Base-by-base conservation (phyloP, 2,329 filamentous ascomycete species). In the Orbilia javanica region DNA sequence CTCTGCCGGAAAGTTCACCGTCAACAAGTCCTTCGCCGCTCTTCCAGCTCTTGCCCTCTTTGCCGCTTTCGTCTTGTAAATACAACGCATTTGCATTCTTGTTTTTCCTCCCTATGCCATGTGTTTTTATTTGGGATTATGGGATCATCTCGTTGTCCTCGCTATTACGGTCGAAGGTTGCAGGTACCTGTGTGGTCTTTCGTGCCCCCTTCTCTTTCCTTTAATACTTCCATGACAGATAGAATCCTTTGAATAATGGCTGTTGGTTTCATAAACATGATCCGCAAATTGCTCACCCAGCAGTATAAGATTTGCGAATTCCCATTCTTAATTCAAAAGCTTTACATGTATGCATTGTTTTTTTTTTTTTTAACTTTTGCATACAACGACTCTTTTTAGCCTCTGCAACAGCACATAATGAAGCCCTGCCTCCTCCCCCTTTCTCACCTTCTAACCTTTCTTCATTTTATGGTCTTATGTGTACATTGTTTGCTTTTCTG, bases 21-120 rank as follows among this genome's bases (percentile, higher is more conserved):
- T 74, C 60, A 60, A 70, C 50, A 80, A 76, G 34, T 78, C 79
- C n/a, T 78, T 79, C 50, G 76, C 79, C 55, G 80, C 65, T 63
- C 73, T 79, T 34, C 66, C 74, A 22, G 67, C 86, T 66, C 85
- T 86, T 53, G 86, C 85, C 67, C 78, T 87, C 44, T 83, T 83
- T 72, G 83, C 87, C 81, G 53, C 66, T 39, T 44, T 69, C 60
- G 52, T 78, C 67, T 62, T 78, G 74, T 78, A 78, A 39, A 78
- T 78, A 78, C 53, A 67, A 42, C 27, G 52, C 62, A 44, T 29
- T 80, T 25, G 62, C 63, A 53, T 64, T 78, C 18, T 64, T 79
- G 44, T 42, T 71, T 48, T 79, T 75, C 29, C 68, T 79, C 75
- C 68, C 65, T 44, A 80, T 73, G 34, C 76, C 78, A 66, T 73